Percentiles rank a stretch among this genome's conserved stretches.
These are phyloP conservation scores for Drechslerella coelobrocha DNA, from an alignment of 2,329 filamentous ascomycete genomes.

Conservation along the genomic window DNA sequence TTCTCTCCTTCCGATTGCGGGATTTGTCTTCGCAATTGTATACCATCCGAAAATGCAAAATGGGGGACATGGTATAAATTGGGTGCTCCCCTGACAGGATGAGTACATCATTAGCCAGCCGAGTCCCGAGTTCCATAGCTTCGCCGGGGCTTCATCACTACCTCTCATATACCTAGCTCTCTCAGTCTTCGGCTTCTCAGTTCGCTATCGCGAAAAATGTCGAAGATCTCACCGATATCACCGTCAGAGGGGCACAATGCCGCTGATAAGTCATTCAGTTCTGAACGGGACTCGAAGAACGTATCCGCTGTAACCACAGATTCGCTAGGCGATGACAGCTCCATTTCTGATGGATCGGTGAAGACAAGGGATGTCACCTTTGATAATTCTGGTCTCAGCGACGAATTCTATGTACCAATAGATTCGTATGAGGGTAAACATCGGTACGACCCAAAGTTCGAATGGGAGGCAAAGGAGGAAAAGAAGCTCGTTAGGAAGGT, in stretches of 20 bases:
- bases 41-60: no score
- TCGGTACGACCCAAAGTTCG: conserved; percentile 66
- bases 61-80: background rate
- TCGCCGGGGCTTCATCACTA: no score
- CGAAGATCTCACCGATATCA: conserved; percentile 31
- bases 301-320: conserved; percentile 11
- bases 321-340: conserved; percentile 22
- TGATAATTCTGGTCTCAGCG: conserved; percentile 56
- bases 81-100: background rate
- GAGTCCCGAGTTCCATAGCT: no score
- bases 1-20: no score
- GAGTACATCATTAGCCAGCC: no score
- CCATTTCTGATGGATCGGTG: conserved; percentile 26
- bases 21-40: no score
- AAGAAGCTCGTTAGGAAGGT: conserved; percentile 65
- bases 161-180: background rate
- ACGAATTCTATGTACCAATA: conserved; percentile 62
- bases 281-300: conserved; percentile 22
- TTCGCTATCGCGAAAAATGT: conserved; percentile 8
- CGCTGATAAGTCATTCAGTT: conserved; percentile 5
- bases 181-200: background rate
- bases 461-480: conserved; percentile 67
- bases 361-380: conserved; percentile 53
- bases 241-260: conserved; percentile 9
- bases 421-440: conserved; percentile 67